Conservation (phyloP, 768 basidiomycete species). For the Pulveroboletus sp. region DNA sequence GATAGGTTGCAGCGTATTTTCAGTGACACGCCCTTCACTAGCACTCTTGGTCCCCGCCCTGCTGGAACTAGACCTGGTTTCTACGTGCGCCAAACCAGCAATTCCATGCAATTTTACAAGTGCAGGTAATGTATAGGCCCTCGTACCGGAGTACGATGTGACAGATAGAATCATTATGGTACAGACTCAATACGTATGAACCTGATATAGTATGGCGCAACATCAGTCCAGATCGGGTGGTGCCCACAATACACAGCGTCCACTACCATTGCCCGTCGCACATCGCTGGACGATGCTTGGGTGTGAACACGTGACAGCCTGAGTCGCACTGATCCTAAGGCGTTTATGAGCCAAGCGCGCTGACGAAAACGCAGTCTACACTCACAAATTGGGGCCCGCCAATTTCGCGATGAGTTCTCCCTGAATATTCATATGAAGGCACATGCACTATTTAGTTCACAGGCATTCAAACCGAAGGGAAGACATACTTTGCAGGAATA, state of each 20-base stretch:
- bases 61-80: not conserved
- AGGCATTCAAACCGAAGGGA: too few species aligned
- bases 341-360: too few species aligned
- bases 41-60: too few species aligned
- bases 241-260: constrained; percentile 80
- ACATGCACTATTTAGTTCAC: too few species aligned
- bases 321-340: constrained; percentile 70
- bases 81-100: not conserved
- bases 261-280: constrained; percentile 74
- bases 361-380: not conserved
- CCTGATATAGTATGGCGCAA: not conserved
- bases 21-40: not conserved
- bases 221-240: constrained; percentile 31
- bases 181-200: not conserved
- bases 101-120: not conserved
- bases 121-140: too few species aligned
- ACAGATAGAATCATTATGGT: too few species aligned
- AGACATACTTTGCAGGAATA: constrained; percentile 61
- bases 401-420: constrained; percentile 68
- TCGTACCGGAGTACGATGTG: too few species aligned
- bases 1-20: constrained; percentile 22
- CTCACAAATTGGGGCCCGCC: constrained; percentile 53
- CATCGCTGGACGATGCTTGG: constrained; percentile 70
- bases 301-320: constrained; percentile 89
- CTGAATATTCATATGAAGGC: constrained; percentile 31